Conservation (phyloP, 345 rosid genomes). For the Mallotus nudiflorus region DNA sequence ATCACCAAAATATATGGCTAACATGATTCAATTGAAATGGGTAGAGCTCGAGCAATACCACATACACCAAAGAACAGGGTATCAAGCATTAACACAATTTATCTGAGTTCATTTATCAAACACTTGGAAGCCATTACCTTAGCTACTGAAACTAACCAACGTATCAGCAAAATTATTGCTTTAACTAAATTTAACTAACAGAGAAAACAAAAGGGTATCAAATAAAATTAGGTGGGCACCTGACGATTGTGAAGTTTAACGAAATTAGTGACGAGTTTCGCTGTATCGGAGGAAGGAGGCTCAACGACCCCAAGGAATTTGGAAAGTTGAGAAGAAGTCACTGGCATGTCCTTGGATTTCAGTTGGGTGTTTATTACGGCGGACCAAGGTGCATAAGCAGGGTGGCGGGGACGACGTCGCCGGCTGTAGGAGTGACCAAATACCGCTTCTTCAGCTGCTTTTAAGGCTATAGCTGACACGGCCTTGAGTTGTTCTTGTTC, state of each 20-base stretch:
- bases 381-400: neutral
- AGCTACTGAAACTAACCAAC: neutral
- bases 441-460: neutral
- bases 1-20: no score
- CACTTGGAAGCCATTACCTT: neutral
- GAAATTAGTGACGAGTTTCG: neutral
- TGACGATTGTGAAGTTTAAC: conserved; percentile 3
- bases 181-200: neutral
- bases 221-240: neutral
- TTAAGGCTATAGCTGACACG: no score
- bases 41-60: no score
- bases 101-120: conserved; percentile 4
- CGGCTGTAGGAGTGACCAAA: neutral
- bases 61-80: no score
- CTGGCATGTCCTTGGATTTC: neutral
- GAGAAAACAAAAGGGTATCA: neutral
- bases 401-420: neutral
- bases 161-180: neutral
- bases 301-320: conserved; percentile 9
- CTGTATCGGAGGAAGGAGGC: neutral
- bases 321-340: neutral
- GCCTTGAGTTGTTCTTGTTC: neutral
- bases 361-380: neutral
- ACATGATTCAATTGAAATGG: no score
- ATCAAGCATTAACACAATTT: neutral